Evolutionary conservation across 2,329 filamentous ascomycete species (phyloP), one percentile per base, ranked within the genome.

Genomic region (Venturia effusa): DNA sequence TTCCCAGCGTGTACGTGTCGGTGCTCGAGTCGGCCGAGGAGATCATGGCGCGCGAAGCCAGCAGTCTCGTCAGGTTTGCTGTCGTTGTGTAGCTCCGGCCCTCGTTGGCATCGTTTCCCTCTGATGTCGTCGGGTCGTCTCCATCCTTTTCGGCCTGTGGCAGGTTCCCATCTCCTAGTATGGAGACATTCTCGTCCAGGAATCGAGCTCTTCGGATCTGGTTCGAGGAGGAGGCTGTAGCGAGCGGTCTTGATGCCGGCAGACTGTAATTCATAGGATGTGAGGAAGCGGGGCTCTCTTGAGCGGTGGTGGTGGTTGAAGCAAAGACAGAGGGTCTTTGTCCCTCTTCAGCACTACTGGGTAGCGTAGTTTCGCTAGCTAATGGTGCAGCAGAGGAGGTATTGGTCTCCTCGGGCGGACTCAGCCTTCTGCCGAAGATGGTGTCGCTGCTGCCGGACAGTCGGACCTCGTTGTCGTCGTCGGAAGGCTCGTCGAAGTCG

Each of bases 111-210:
- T 69, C 67, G 64, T 67, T 70, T 39, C 76, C 72, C 19, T 76
- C 70, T 3, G 75, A 74, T 1, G 73, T 75, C 11, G 73, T 76
- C 0, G 79, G 78, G 68, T 81, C 79, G 70, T 81, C 79, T 60
- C 71, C 75, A 69, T 78, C 78, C 68, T 81, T 81, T 66, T 79
- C 77, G 7, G 76, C 78, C 57, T 71, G 69, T 17, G 77, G 74
- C 32, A 80, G 41, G 24, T 19, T 24, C 6, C 27, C 54, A 64
- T 64, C 62, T 17, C 34, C 62, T 10, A 60, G 59, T 60, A 60
- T 40, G 19, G 59, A 40, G 10, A 60, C 34, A 22, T 60, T 43
- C 22, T 60, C 37, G 59, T 60, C 59, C 59, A 40, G 22, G 37
- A 60, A 60, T 27, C 59, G n/a, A 27, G 59, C 34, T 40, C 37